Base-by-base conservation (phyloP, 225 moss, liverwort and hornwort species). In the Marchantia paleacea region DNA sequence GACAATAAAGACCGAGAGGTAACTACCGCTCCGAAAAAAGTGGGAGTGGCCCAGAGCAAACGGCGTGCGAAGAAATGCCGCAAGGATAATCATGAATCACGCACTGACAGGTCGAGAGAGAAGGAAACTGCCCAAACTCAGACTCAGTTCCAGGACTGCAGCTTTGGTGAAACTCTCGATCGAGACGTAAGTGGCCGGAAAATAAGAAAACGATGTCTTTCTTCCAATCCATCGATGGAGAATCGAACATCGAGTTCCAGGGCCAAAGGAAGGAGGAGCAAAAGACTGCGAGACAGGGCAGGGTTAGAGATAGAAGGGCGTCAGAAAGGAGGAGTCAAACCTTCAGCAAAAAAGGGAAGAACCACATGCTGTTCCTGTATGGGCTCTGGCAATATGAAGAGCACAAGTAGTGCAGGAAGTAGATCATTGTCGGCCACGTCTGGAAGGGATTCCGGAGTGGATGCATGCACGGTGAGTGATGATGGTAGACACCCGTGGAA, bases 171-270 rank as follows among this genome's bases (percentile, higher is more conserved):
- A 76, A 61, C 26, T 15, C 39, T 52, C 63, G 13, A 20, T 25
- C 18, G 72, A 11, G 57, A 80, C 18, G 18, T n/a, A 25, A 72
- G 12, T 9, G 67, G 67, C 24, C 15, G 29, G 7, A 76, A 76
- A 29, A 55, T 48, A 24, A 80, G 80, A 31, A 22, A 48, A 3
- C 5, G 70, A 70, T 72, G 52, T 15, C 22, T n/a, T 24, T 52
- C 51, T 24, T 51, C 72, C 50, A 50, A 24, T 72, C 52, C 72
- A 18, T 72, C 72, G 50, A 24, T 53, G 71, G 63, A 76, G 53
- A 60, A 39, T 55, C 10, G 20, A 15, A 31, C 22, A 1, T 22
- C 14, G 50, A 67, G 8, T 76, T 71, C 29, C 72, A 72, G 72
- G 51, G 1, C 39, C 51, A 72, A n/a, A 72, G 51, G 51, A 6